Conservation (phyloP, 306 rosid species). For the Heteromeles arbutifolia region DNA sequence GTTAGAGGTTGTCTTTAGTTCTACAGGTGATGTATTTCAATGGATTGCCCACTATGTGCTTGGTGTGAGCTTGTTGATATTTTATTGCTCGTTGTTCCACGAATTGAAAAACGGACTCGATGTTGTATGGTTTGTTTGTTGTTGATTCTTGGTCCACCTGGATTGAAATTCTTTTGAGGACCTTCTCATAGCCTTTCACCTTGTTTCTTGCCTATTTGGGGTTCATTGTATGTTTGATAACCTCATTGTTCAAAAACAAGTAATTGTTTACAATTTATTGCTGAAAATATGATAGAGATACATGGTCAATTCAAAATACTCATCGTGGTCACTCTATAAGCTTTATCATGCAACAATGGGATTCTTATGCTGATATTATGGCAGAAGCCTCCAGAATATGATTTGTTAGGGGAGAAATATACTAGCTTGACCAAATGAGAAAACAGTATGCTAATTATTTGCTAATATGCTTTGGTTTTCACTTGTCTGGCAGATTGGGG, state of each 20-base stretch:
- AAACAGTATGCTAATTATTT: not conserved
- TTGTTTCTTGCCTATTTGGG: not conserved
- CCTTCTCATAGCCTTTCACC: not conserved
- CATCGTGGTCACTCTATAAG: not conserved
- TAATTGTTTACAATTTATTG: not conserved
- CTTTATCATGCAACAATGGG: not conserved
- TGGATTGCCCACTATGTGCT: not conserved
- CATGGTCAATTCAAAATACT: not conserved
- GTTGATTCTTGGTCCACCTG: not conserved
- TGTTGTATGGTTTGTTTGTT: not conserved
- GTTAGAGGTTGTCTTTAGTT: not conserved
- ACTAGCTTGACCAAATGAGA: not conserved
- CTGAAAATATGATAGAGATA: not conserved
- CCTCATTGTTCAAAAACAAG: not conserved
- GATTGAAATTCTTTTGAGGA: not conserved
- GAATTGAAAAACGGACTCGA: no score
- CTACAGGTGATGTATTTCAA: not conserved
- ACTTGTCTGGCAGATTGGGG: constrained; percentile 83
- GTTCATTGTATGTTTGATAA: not conserved
- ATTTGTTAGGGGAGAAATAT: not conserved
- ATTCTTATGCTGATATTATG: not conserved
- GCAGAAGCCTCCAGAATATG: not conserved
- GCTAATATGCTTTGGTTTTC: constrained; percentile 13
- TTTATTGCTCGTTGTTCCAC: not conserved
- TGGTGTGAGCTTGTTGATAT: not conserved